Evolutionary conservation across 1,284 basidiomycete species (phyloP).

Genomic region (Ceratobasidium sp.): DNA sequence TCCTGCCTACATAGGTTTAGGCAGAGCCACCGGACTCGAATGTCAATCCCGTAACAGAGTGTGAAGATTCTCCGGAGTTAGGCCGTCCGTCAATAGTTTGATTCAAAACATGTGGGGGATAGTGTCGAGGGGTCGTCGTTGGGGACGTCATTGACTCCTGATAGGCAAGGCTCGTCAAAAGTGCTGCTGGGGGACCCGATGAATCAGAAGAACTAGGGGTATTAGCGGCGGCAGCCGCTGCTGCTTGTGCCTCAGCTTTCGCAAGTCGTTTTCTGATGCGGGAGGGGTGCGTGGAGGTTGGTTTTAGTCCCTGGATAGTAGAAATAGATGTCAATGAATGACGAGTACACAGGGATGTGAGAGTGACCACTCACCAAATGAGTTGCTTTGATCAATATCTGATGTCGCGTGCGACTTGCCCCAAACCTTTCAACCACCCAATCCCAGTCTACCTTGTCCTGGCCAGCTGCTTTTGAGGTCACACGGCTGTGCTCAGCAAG

Average conservation of each 20-base stretch:
- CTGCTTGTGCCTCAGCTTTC: slow-evolving; percentile 44
- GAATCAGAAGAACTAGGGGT: slow-evolving; percentile 40
- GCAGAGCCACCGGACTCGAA: slow-evolving; percentile 44
- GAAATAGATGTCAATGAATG: slow-evolving; percentile 8
- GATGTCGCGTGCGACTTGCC: slow-evolving; percentile 45
- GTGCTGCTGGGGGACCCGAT: slow-evolving; percentile 20
- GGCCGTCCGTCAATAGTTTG: slow-evolving; percentile 38
- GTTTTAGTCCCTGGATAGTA: slow-evolving; percentile 36
- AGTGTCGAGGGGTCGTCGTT: slow-evolving; percentile 30
- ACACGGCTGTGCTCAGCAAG: slow-evolving; percentile 42
- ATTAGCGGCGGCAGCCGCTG: slow-evolving; percentile 17
- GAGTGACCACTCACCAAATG: slow-evolving; percentile 30
- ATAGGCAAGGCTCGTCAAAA: slow-evolving; percentile 1
- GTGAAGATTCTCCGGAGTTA: slow-evolving; percentile 44
- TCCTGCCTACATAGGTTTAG: slow-evolving; percentile 36
- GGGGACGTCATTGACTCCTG: slow-evolving; percentile 38
- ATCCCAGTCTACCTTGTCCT: slow-evolving; percentile 44
- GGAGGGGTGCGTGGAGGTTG: slow-evolving; percentile 42
- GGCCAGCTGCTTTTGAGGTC: slow-evolving; percentile 30
- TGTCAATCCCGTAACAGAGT: slow-evolving; percentile 25
- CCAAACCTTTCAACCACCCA: slow-evolving; percentile 45
- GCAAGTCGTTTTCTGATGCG: slow-evolving; percentile 44
- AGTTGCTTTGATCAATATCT: slow-evolving; percentile 45
- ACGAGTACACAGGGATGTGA: not conserved
- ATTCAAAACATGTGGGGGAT: slow-evolving; percentile 28